Base-by-base conservation (phyloP, 305 asterid species). In the Plantago rigida region DNA sequence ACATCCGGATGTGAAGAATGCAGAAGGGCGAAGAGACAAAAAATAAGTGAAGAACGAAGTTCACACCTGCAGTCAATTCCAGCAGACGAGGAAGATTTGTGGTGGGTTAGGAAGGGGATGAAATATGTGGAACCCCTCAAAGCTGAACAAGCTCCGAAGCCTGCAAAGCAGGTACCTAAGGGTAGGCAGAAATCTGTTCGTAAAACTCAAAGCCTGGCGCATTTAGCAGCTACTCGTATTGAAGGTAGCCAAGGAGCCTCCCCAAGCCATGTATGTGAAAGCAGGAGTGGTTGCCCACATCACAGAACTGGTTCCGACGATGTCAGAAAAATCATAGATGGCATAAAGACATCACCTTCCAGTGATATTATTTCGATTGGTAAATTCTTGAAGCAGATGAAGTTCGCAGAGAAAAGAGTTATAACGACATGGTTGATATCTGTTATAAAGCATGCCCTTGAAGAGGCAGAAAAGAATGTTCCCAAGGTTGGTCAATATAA, bases 161-260 rank as follows among this genome's bases (percentile, higher is more conserved):
- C 89, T 51, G 72, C 79, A 67, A 93, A 89, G 81, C 95, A 78
- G 73, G 75, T 83, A 19, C 71, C 94, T 47, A 89, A 93, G 73
- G 88, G 90, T 66, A 77, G 97, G 83, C 95, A 82, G 74, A 93
- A 93, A 71, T 69, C 83, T 78, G 97, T 76, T 53, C 88, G 96
- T 47, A 93, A 93, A 81, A 93, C 94, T 49, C 95, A 82, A 60
- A 89, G 93, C 73, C 97, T 93, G 71, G 94, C 97, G 28, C 97
- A 93, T 59, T 78, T 93, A 71, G 96, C 95, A 63, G 86, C 92
- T 73, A 87, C 96, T 56, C 88, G 99, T 69, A 87, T 93, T 77
- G 99, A 89, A 75, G 85, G 96, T 73, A 93, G 99, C 71, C 97
- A 87, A 70, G 97, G 99, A 66, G 96, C 99, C 67, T 89, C 99